phyloP scores from a whole-genome alignment of 257 asterid species.

The Leptodermis oblonga region DNA sequence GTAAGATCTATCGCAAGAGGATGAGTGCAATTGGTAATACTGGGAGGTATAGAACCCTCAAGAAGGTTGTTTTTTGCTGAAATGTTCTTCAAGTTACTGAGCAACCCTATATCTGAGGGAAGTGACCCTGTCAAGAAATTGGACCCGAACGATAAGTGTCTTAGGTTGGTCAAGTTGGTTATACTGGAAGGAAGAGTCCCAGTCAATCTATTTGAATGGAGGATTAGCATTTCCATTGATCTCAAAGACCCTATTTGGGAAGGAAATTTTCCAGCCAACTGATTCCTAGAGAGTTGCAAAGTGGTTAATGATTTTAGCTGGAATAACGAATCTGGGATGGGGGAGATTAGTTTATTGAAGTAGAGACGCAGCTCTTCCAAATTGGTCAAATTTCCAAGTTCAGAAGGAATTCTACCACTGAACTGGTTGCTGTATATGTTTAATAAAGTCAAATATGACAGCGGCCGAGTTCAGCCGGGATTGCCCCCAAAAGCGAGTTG shows the following conservation, averaged over 20 bases:
- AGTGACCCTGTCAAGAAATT: constrained; percentile 58
- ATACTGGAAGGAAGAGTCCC: constrained; percentile 60
- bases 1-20: constrained; percentile 41
- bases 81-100: constrained; percentile 56
- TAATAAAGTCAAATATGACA: constrained; percentile 40
- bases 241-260: constrained; percentile 38
- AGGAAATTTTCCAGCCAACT: constrained; percentile 46
- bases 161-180: constrained; percentile 49
- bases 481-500: constrained; percentile 52
- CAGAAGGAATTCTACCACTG: constrained; percentile 58
- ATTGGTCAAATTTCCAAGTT: constrained; percentile 47
- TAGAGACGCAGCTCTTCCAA: constrained; percentile 43
- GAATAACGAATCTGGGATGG: constrained; percentile 55
- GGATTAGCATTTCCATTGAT: constrained; percentile 61
- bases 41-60: constrained; percentile 58
- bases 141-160: constrained; percentile 58
- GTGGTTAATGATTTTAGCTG: no score
- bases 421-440: constrained; percentile 47
- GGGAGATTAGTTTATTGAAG: constrained; percentile 51
- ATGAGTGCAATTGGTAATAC: constrained; percentile 50
- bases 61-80: constrained; percentile 38
- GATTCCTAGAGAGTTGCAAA: constrained; percentile 61
- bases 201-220: constrained; percentile 59
- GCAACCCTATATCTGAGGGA: constrained; percentile 51
- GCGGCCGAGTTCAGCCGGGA: constrained; percentile 55